A percentile compares a stretch with the other conserved stretches of the same genome.
phyloP scores from a whole-genome alignment of 352 stramenopile species.

The Phytophthora citricola region DNA sequence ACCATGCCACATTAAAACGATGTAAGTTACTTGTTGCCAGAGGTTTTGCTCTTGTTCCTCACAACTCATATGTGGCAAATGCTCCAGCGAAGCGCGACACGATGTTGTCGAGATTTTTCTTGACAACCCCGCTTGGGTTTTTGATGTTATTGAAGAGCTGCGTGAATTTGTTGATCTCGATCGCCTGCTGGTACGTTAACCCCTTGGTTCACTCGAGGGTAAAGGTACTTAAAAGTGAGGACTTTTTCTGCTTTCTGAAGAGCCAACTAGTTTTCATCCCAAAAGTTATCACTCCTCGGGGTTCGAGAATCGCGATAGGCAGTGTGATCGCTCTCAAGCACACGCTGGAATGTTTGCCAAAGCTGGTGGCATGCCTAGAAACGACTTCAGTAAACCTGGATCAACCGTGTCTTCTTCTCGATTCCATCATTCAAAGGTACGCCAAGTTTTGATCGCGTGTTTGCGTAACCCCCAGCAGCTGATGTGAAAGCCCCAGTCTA shows the following conservation, averaged over 20 bases:
- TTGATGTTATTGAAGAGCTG: constrained; percentile 80
- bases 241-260: constrained; percentile 30
- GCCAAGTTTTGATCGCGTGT: background rate
- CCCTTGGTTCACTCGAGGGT: too few relatives aligned
- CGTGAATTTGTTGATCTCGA: constrained; percentile 79
- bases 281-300: constrained; percentile 73
- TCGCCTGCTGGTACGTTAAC: constrained; percentile 59
- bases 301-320: constrained; percentile 74
- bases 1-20: constrained; percentile 80
- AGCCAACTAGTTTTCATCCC: constrained; percentile 80
- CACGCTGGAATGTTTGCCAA: constrained; percentile 71
- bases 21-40: constrained; percentile 41
- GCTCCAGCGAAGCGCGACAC: constrained; percentile 66
- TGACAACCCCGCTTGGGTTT: constrained; percentile 84
- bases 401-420: constrained; percentile 51
- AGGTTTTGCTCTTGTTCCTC: too few relatives aligned
- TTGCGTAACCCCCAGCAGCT: constrained; percentile 1
- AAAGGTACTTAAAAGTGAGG: too few relatives aligned
- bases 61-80: background rate
- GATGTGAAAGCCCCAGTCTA: constrained; percentile 43
- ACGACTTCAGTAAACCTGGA: constrained; percentile 38
- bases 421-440: constrained; percentile 74
- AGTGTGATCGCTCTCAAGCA: constrained; percentile 89
- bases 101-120: constrained; percentile 78
- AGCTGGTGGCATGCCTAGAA: constrained; percentile 59